Base-by-base conservation (phyloP, 345 rosid species). In the Citrus cavaleriei region DNA sequence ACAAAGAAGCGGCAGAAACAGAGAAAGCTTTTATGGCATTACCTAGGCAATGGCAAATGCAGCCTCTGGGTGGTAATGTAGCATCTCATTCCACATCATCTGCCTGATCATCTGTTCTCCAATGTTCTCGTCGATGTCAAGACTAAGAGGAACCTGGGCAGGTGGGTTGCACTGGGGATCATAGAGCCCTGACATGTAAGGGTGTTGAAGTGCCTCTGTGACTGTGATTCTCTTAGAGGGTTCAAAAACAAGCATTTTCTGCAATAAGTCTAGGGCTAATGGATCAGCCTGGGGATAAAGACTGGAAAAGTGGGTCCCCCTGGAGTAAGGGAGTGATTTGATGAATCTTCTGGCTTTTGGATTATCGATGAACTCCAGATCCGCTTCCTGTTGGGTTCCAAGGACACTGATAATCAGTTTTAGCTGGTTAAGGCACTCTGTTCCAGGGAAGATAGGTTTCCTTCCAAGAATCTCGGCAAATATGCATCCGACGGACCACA, bases 401-500 rank as follows among this genome's bases (percentile, higher is more conserved):
- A 93, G 90, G 67, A 88, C 86, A 68, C 84, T 84, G 79, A 93
- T 84, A 82, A 95, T 93, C 10, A 89, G 82, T 77, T 88, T 90
- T 77, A 95, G 95, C 86, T 93, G 98, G 83, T 91, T 90, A 8
- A 92, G 91, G 74, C 95, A 91, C 80, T 90, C 95, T 8, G 93
- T 90, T 73, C 98, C 97, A 0, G 93, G 94, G 77, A 95, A 95
- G 59, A 93, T 87, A 25, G 98, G 97, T 81, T 90, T 91, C 38
- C 96, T 78, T 22, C 98, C 95, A 60, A 95, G 92, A 79, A 95
- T 89, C 88, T 95, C 95, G 0, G 97, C 98, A 42, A 95, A 92
- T 80, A 95, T 93, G 87, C 98, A 92, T 70, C 98, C 98, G 7
- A 92, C 98, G 0, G 98, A 95, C 98, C 98, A 95, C 32, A 93